Base-by-base conservation (phyloP, 2,329 filamentous ascomycete genomes). In the Ophiosphaerella korrae region DNA sequence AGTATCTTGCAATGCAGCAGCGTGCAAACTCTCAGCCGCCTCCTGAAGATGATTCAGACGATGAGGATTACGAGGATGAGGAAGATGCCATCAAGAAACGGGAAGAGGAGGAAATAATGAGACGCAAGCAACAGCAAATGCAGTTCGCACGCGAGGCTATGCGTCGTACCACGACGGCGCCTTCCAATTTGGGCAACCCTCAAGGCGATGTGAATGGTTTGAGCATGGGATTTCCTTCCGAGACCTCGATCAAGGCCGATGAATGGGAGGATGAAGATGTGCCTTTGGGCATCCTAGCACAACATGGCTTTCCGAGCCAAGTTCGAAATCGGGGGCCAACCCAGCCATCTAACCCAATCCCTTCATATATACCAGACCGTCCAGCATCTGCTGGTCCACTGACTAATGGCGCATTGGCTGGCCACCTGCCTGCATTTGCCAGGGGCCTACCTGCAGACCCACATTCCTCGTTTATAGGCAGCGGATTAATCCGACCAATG, bases 211-310 rank as follows among this genome's bases (percentile, higher is more conserved):
- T 52, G 13, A 66, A 63, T 16, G 45, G 52, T 2, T 45, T 58
- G 29, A 48, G 52, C 32, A 69, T 60, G 55, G 69, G 68, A 8
- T 74, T 72, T 43, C 70, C 70, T 7, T 71, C 71, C 0, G 70
- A 73, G 42, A 66, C 62, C 4, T 74, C 69, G 4, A 53, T 70
- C 46, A 62, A 72, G 45, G 68, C 70, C 12, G 69, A 71, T 40
- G 65, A 74, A 41, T 74, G 70, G 71, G 64, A 67, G 42, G 70
- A 74, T 13, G 72, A 74, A 42, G 72, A 75, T 40, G 60, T 74
- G 21, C 72, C 72, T 24, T 56, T 75, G 9, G 72, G 69, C n/a
- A 71, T 75, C 33, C 65, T 75, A 16, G 62, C 61, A 11, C 65
- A 69, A 29, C 72, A 75, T 53, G 70, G 70, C 26, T 74, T 74